Base-by-base conservation (phyloP, 1,139 yeast species). In the Zhuliangozyma blackwelliae region DNA sequence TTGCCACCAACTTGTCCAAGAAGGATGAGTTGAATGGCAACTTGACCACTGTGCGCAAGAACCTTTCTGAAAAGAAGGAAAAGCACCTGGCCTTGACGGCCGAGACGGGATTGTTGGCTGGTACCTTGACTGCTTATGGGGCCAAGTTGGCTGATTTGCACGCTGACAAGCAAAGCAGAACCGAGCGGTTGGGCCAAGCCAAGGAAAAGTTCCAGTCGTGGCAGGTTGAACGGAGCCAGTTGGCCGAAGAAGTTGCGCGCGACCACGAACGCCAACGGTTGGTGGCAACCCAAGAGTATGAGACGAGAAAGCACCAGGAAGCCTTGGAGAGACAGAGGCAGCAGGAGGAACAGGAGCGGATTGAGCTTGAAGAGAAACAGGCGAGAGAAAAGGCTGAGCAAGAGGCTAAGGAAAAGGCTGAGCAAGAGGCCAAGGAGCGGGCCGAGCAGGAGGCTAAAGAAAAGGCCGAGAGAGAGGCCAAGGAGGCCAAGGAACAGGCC, bases 211-310 rank as follows among this genome's bases (percentile, higher is more conserved):
- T 52, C 36, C 41, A 49, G 23, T 55, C 55, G 27, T 76, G 81
- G 80, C 65, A 69, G 45, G 47, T 50, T 7, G 78, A 76, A 45
- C 65, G 65, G 54, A 56, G 65, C 40, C 52, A 52, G 1, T 47
- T 65, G 36, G 70, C 77, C n/a, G 63, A 59, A 40, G 50, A 59
- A 35, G 50, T 59, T 35, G 70, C 72, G 11, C 52, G 61, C 40
- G 76, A 70, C 32, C 66, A 61, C 38, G 76, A 74, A 47, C 63
- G 70, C 40, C 61, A 66, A 48, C 64, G 78, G 47, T 53, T 65
- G 19, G 73, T 68, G 47, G 78, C 75, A 28, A 62, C 63, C 32
- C 65, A 71, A 46, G 77, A 68, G 31, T 75, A 69, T 39, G 78
- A 71, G 45, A 68, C 73, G 37, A 61, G 63, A 45, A 64, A 61